Conservation (phyloP, 805 yeast species). For the Suhomyces pyralidae region DNA sequence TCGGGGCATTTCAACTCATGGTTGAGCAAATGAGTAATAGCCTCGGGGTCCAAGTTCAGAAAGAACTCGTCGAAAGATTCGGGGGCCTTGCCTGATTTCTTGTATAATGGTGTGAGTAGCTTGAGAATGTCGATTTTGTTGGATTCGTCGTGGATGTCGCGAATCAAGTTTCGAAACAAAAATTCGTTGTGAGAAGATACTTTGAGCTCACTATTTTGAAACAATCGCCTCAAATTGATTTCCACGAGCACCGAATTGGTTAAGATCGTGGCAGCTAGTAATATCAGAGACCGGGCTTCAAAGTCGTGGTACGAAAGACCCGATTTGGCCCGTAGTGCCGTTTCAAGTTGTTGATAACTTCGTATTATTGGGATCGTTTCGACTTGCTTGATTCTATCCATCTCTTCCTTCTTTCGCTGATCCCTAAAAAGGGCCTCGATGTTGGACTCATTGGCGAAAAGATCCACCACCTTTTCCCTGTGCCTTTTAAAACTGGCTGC, state of each 20-base stretch:
- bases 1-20: constrained; percentile 11
- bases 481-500: constrained; percentile 13
- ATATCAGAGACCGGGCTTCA: constrained; percentile 21
- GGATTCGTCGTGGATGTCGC: constrained; percentile 13
- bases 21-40: constrained; percentile 9
- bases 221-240: constrained; percentile 22
- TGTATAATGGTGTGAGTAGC: constrained; percentile 10
- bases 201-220: constrained; percentile 6
- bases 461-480: constrained; percentile 8
- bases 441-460: constrained; percentile 8
- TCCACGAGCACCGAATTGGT: constrained; percentile 28
- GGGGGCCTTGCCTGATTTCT: constrained; percentile 9
- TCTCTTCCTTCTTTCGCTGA: too few species aligned
- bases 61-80: constrained; percentile 14
- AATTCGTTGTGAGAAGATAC: neutral
- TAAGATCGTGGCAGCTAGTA: constrained; percentile 20
- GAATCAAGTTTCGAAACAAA: constrained; percentile 18
- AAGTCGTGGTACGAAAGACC: constrained; percentile 12
- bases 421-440: constrained; percentile 11
- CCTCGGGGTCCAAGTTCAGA: constrained; percentile 10
- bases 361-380: neutral
- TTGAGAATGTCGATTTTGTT: constrained; percentile 17
- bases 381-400: too few species aligned
- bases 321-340: neutral
- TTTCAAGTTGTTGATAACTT: neutral